phyloP scores from a whole-genome alignment of 768 basidiomycete genomes.

The Imleria badia region DNA sequence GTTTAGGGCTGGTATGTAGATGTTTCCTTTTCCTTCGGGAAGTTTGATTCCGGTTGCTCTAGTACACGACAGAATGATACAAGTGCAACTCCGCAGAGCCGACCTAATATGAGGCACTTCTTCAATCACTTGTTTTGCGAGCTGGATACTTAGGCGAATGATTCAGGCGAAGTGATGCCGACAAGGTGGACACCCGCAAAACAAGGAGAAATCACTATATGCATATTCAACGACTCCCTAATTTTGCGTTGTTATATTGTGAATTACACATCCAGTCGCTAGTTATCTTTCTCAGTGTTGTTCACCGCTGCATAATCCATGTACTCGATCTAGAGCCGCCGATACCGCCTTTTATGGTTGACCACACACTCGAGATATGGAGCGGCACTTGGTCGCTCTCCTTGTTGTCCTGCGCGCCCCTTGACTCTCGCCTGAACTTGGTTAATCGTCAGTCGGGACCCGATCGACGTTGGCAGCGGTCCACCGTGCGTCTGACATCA shows the following conservation, averaged over 20 bases:
- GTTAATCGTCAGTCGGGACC: constrained; percentile 26
- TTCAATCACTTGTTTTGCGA: not conserved
- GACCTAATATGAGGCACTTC: constrained; percentile 42
- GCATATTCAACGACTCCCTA: not conserved
- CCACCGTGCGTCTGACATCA: constrained; percentile 41
- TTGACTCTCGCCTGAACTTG: constrained; percentile 20
- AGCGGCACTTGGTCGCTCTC: not conserved
- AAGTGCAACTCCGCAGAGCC: constrained; percentile 53
- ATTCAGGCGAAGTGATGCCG: constrained; percentile 6
- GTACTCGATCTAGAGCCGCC: constrained; percentile 3
- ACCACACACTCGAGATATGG: constrained; percentile 9
- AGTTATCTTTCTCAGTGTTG: constrained; percentile 23
- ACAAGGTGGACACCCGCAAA: not conserved
- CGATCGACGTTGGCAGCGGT: constrained; percentile 22
- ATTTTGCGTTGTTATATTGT: constrained; percentile 13
- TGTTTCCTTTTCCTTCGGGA: too few relatives aligned
- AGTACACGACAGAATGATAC: constrained; percentile 64
- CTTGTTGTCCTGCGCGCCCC: not conserved
- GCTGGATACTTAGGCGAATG: not conserved
- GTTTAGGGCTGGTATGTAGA: constrained; percentile 49
- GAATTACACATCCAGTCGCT: constrained; percentile 17
- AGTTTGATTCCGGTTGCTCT: not conserved
- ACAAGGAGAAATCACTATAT: not conserved
- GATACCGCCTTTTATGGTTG: not conserved
- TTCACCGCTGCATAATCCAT: constrained; percentile 15